Evolutionary conservation across 148 eudicot species (phyloP).

Genomic region (Hydrangea macrophylla): DNA sequence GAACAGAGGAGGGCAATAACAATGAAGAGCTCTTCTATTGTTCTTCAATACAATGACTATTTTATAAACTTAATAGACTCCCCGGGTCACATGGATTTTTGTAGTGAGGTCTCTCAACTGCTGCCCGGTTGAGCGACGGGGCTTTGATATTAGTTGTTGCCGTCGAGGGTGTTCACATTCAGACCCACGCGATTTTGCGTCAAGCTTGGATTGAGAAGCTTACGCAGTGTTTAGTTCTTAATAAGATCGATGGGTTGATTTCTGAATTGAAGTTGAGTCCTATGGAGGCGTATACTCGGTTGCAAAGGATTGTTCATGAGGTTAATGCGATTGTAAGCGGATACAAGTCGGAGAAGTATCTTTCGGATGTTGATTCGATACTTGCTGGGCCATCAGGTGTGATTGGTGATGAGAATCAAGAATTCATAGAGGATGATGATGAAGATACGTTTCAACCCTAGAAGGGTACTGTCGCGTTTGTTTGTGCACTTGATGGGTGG

Average conservation of each 20-base stretch:
- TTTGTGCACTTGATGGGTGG: constrained; percentile 75
- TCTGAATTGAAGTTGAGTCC: constrained; percentile 62
- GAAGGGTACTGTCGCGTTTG: constrained; percentile 77
- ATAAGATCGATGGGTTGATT: too few relatives aligned
- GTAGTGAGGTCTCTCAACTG: too few relatives aligned
- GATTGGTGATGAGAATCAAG: too few relatives aligned
- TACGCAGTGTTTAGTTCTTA: constrained; percentile 68
- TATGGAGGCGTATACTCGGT: constrained; percentile 60
- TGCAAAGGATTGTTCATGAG: constrained; percentile 69
- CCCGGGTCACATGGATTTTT: too few relatives aligned
- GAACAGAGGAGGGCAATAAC: constrained; percentile 80
- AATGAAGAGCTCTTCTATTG: constrained; percentile 75
- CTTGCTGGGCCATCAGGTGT: constrained; percentile 44
- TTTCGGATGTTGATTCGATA: constrained; percentile 75
- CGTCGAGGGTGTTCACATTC: constrained; percentile 85
- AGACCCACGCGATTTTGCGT: constrained; percentile 73
- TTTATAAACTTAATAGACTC: too few relatives aligned
- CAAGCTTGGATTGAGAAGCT: constrained; percentile 84
- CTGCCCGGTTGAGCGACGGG: too few relatives aligned
- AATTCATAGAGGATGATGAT: constrained; percentile 60
- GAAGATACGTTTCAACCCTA: constrained; percentile 79
- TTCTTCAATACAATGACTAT: constrained; percentile 35
- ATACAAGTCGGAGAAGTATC: constrained; percentile 67
- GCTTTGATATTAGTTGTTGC: constrained; percentile 75
- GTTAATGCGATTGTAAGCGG: too few relatives aligned